A percentile compares a stretch with the other conserved stretches of the same genome.
Conservation (phyloP, 2,329 filamentous ascomycete species). For the Ceratocystis cubensis region DNA sequence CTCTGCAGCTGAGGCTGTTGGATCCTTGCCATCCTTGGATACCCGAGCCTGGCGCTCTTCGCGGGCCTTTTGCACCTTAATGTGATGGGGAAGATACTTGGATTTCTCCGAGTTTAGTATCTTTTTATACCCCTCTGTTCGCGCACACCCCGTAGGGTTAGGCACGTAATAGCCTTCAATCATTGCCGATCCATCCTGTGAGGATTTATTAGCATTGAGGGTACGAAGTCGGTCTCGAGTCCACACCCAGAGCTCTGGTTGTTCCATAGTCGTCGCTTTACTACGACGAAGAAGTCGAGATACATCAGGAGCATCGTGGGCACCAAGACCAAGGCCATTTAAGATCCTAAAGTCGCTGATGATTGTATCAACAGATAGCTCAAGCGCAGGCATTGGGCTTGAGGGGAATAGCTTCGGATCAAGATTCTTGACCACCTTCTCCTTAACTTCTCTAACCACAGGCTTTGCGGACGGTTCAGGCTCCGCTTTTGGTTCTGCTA, state of each 20-base stretch:
- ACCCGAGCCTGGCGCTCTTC: conserved; percentile 76
- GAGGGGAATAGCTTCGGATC: conserved; percentile 40
- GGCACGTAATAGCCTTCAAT: conserved; percentile 67
- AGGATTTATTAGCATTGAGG: conserved; percentile 33
- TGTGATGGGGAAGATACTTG: conserved; percentile 93
- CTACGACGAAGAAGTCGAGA: conserved; percentile 37
- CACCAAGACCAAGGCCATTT: conserved; percentile 33
- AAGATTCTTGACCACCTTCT: conserved; percentile 27
- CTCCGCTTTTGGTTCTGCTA: conserved; percentile 25
- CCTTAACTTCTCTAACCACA: conserved; percentile 24
- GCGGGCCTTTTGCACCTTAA: conserved; percentile 83
- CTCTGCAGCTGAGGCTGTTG: conserved; percentile 53
- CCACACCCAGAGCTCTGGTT: conserved; percentile 46
- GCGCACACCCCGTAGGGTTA: conserved; percentile 71
- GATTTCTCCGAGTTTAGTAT: conserved; percentile 96
- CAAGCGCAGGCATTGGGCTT: conserved; percentile 36
- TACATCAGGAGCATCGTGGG: conserved; percentile 38
- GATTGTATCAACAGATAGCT: conserved; percentile 36
- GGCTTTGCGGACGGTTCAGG: conserved; percentile 39
- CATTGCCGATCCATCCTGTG: conserved; percentile 11
- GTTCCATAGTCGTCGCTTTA: conserved; percentile 32
- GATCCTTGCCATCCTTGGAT: conserved; percentile 54
- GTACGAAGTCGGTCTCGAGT: conserved; percentile 43
- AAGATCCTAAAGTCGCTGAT: conserved; percentile 31
- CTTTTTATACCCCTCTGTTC: conserved; percentile 88